These are phyloP conservation scores for Megacollybia marginata DNA, from an alignment of 768 basidiomycete species.

Conservation along the genomic window DNA sequence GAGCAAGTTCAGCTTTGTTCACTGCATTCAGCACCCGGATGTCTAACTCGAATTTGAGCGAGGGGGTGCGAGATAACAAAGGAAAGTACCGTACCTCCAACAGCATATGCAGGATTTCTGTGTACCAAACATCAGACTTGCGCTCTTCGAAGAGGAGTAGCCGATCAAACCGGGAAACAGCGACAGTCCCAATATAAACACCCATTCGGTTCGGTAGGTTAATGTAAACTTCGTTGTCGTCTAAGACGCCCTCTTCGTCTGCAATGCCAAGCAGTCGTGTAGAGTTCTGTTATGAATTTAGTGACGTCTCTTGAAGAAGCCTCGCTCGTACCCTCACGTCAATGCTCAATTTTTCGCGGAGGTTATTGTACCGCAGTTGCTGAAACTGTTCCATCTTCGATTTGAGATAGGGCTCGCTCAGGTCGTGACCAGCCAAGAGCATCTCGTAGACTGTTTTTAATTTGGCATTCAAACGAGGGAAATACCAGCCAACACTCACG, in stretches of 20 bases:
- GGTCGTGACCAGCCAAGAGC: constrained; percentile 14
- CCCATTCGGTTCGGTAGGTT: neutral
- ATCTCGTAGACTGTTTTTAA: constrained; percentile 11
- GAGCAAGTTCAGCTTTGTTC: neutral
- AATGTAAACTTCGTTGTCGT: neutral
- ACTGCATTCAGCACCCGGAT: neutral
- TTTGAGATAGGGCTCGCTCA: constrained; percentile 14
- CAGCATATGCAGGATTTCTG: neutral
- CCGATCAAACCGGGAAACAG: neutral
- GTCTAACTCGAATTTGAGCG: neutral
- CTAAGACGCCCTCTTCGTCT: neutral
- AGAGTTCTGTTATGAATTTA: neutral
- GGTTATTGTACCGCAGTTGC: constrained; percentile 2
- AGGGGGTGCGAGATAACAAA: neutral
- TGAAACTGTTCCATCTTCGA: constrained; percentile 8
- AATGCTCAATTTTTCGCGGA: constrained; percentile 7
- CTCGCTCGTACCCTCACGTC: neutral
- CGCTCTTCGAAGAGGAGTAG: neutral
- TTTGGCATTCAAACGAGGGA: neutral
- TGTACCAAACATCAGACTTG: neutral
- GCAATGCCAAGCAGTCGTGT: neutral
- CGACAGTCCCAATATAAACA: neutral
- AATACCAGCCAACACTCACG: constrained; percentile 6
- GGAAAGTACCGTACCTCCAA: neutral
- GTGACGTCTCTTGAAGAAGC: neutral